phyloP scores from a whole-genome alignment of 345 rosid species.

The Stellera chamaejasme region DNA sequence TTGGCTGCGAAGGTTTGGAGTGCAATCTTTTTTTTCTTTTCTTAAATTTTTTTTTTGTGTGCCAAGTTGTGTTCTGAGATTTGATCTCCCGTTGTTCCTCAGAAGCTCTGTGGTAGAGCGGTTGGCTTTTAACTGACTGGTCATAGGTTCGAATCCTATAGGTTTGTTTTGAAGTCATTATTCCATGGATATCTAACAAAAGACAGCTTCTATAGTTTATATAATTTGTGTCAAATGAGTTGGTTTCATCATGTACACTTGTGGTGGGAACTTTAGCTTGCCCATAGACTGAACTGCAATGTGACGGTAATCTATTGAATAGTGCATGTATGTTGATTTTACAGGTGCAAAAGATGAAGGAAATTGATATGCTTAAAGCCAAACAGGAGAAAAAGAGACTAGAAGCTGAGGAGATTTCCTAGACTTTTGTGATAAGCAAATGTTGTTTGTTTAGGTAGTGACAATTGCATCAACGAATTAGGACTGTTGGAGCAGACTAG shows the following conservation, averaged over 20 bases:
- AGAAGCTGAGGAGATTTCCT: slow-evolving; percentile 68
- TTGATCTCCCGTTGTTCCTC: slow-evolving; percentile 8
- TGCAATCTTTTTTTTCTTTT: slow-evolving; percentile 8
- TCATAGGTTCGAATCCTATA: slow-evolving; percentile 49
- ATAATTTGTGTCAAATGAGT: no score
- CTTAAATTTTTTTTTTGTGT: no score
- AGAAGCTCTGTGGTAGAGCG: no score
- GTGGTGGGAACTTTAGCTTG: no score
- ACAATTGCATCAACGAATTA: neutral
- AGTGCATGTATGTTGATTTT: slow-evolving; percentile 4
- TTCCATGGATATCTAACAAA: no score
- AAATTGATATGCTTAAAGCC: slow-evolving; percentile 79
- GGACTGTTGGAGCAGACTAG: neutral
- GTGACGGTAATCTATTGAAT: no score
- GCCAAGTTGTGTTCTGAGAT: slow-evolving; percentile 3
- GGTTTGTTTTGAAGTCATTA: slow-evolving; percentile 5
- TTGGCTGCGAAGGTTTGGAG: slow-evolving; percentile 44
- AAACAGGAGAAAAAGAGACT: slow-evolving; percentile 71
- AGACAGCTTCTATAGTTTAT: no score
- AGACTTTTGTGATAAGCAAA: neutral
- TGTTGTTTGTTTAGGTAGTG: neutral
- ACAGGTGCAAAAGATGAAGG: slow-evolving; percentile 88
- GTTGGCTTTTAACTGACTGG: slow-evolving; percentile 13
- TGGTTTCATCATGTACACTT: no score
- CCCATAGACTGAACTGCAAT: no score